Percentiles rank a stretch among this genome's conserved stretches.
phyloP scores from a whole-genome alignment of 441 rosid species.

The Omphalea diandra region DNA sequence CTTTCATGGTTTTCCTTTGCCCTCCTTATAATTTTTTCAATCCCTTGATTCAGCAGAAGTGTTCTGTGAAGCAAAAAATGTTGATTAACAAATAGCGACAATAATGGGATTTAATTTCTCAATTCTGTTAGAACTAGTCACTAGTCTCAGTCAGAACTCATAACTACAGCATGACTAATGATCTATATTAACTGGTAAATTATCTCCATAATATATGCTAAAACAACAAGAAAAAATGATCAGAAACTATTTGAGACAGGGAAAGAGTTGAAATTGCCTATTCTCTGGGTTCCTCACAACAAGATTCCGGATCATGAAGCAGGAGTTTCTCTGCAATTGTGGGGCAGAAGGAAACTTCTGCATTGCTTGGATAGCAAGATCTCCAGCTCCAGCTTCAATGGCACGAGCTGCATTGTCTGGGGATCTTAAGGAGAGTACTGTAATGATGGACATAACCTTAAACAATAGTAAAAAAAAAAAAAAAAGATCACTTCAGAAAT shows the following conservation, averaged over 20 bases:
- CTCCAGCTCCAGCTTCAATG: constrained; percentile 95
- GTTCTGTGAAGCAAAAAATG: constrained; percentile 41
- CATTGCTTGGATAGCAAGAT: constrained; percentile 86
- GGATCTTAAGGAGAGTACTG: constrained; percentile 81
- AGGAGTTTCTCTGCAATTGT: constrained; percentile 71
- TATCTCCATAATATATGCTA: background rate
- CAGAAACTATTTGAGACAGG: background rate
- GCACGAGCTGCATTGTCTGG: constrained; percentile 85
- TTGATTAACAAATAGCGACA: background rate
- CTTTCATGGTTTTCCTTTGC: constrained; percentile 69
- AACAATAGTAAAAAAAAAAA: constrained; percentile 2
- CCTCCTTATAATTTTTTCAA: constrained; percentile 66
- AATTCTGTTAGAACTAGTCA: background rate
- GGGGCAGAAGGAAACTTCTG: constrained; percentile 66
- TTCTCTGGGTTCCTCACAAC: constrained; percentile 79
- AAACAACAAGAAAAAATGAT: background rate
- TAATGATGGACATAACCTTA: constrained; percentile 76
- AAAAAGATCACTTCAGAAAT: no score
- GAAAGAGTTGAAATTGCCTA: constrained; percentile 42
- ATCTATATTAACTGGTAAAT: background rate
- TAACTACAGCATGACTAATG: background rate
- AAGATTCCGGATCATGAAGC: constrained; percentile 91
- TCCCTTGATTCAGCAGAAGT: constrained; percentile 62
- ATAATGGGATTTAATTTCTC: background rate
- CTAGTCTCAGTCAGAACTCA: background rate